Base-by-base conservation (phyloP, 202 grass and related monocot species). In the Setaria viridis region DNA sequence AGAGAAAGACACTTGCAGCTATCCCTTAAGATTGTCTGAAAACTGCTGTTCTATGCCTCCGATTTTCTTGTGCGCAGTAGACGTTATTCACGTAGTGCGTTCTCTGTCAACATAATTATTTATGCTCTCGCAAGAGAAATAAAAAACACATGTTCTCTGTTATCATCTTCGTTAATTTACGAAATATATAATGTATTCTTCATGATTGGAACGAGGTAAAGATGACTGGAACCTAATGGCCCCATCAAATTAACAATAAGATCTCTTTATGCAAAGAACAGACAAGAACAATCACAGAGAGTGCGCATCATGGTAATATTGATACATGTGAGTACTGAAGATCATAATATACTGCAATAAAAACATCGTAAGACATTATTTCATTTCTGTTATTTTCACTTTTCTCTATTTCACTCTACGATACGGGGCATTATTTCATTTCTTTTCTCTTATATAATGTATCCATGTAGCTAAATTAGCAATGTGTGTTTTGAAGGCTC, bases 1-100 rank as follows among this genome's bases (percentile, higher is more conserved):
- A 19, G 72, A 77, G 21, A 84, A 48, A 15, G 76, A 63, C 37
- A 72, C 7, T 37, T 87, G 71, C 69, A 56, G 51, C 11, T 49
- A 69, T 80, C 14, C 9, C 29, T 55, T 60, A 56, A 19, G 43
- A 45, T 48, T 57, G 9, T 42, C 21, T 76, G 34, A 76, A 76
- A 75, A n/a, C 51, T 60, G 17, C 62, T 73, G 33, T 4, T 35
- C 32, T 71, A 9, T 82, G 12, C 70, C 25, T 50, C 12, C 48
- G 13, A 50, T 56, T 25, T 25, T 56, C 16, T 15, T 57, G 21
- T 56, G 17, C 69, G 17, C 49, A 76, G 11, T 46, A 25, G 6
- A 76, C 6, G 5, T 35, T 8, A 81, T 74, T 25, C 59, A 47
- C 30, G 29, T 41, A 3, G 29, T 39, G 13, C 17, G 19, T 19